Evolutionary conservation across 2,329 filamentous ascomycete genomes (phyloP).

Genomic region (Epichloe typhina): DNA sequence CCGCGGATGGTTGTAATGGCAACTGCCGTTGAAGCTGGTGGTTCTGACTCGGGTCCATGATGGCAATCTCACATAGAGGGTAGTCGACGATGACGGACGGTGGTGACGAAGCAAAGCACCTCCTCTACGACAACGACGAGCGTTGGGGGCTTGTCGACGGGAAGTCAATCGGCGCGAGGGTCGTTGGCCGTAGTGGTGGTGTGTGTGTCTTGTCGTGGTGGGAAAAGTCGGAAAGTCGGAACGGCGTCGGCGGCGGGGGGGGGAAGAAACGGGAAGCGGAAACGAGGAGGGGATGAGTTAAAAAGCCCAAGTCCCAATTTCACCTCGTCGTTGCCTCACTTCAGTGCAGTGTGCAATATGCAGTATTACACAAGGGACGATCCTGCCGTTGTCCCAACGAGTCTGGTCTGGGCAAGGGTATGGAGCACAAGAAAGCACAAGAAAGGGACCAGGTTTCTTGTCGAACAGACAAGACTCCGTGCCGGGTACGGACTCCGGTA

Average conservation of each 20-base stretch:
- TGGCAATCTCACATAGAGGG: conserved; percentile 15
- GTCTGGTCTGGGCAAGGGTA: conserved; percentile 4
- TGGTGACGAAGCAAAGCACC: conserved; percentile 5
- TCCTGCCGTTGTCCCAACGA: conserved; percentile 4
- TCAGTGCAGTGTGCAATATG: too few species aligned
- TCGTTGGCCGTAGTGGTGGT: conserved; percentile 4
- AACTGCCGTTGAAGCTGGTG: conserved; percentile 15
- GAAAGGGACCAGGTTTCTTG: conserved; percentile 3
- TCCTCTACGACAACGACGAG: conserved; percentile 6
- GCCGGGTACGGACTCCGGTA: conserved; percentile 1
- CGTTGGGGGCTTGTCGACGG: conserved; percentile 1
- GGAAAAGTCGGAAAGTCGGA: conserved; percentile 4
- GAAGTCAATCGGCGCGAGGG: conserved; percentile 3
- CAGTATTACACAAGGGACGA: conserved; percentile 4
- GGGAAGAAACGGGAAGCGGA: conserved; percentile 7
- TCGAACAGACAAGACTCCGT: conserved; percentile 1
- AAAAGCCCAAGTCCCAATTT: conserved; percentile 2
- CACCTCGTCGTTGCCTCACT: background rate
- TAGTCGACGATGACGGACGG: conserved; percentile 8
- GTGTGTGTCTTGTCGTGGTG: conserved; percentile 2
- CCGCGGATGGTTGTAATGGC: conserved; percentile 7
- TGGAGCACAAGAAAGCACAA: conserved; percentile 5
- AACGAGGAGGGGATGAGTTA: conserved; percentile 8
- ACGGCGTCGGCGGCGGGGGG: background rate
- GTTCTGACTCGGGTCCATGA: conserved; percentile 21